These are phyloP conservation scores for Geotrichum restrictum DNA, from an alignment of 1,139 yeast genomes.

Conservation along the genomic window DNA sequence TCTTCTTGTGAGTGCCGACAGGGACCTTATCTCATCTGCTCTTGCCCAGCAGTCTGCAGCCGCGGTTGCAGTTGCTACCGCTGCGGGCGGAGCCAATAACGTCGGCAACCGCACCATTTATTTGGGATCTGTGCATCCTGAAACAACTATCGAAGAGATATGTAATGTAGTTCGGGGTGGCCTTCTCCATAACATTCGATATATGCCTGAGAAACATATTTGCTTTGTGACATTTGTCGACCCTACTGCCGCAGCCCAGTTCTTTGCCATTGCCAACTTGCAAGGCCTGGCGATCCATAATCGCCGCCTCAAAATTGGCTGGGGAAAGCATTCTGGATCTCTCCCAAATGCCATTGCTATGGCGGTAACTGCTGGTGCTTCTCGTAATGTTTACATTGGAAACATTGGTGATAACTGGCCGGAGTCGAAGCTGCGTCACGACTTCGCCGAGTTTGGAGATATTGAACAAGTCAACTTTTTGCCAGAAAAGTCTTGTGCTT, in stretches of 20 bases:
- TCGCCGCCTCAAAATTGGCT: conserved; percentile 79
- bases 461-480: conserved; percentile 90
- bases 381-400: conserved; percentile 87
- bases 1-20: conserved; percentile 73
- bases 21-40: conserved; percentile 50
- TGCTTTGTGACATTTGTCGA: conserved; percentile 91
- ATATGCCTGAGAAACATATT: conserved; percentile 74
- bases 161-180: conserved; percentile 96
- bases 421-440: conserved; percentile 60
- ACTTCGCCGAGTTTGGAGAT: conserved; percentile 80
- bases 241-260: conserved; percentile 89
- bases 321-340: conserved; percentile 96
- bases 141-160: conserved; percentile 82
- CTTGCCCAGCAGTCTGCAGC: conserved; percentile 70
- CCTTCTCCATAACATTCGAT: conserved; percentile 56
- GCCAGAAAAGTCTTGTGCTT: conserved; percentile 82
- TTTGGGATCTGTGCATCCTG: conserved; percentile 81
- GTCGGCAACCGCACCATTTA: conserved; percentile 90
- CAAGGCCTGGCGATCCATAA: conserved; percentile 80
- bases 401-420: conserved; percentile 55
- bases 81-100: conserved; percentile 73
- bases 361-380: conserved; percentile 92
- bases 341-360: conserved; percentile 71
- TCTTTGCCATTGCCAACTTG: conserved; percentile 79
- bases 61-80: conserved; percentile 66